A percentile compares a stretch with the other conserved stretches of the same genome.
These are phyloP conservation scores for Acanthamoeba lenticulata DNA, from an alignment of 208 protist species.

Conservation along the genomic window DNA sequence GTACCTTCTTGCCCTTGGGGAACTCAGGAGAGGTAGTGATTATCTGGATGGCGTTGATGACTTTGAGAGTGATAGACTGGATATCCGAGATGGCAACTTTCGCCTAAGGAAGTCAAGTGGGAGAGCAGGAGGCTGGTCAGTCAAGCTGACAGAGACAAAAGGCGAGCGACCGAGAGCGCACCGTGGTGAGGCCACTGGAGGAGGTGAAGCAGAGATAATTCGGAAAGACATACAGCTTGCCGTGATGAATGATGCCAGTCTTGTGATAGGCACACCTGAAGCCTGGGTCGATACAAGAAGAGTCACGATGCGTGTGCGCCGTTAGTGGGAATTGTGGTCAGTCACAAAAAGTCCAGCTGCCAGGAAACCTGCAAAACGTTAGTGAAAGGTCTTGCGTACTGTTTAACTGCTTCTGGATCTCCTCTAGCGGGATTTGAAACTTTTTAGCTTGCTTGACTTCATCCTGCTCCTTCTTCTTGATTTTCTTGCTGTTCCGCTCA, in stretches of 20 bases:
- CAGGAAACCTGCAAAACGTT: neutral
- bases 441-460: constrained; percentile 33
- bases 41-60: constrained; percentile 63
- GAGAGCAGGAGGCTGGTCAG: neutral
- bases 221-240: constrained; percentile 59
- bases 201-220: constrained; percentile 53
- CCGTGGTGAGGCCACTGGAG: constrained; percentile 46
- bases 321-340: no score
- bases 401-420: constrained; percentile 29
- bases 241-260: constrained; percentile 60
- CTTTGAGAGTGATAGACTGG: constrained; percentile 4
- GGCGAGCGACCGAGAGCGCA: neutral
- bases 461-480: constrained; percentile 56
- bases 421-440: constrained; percentile 24
- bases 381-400: neutral
- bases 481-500: constrained; percentile 51
- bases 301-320: no score
- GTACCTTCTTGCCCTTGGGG: constrained; percentile 46
- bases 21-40: neutral
- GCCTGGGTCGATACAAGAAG: no score
- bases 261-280: constrained; percentile 63
- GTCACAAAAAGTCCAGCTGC: neutral
- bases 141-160: neutral
- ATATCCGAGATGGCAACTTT: constrained; percentile 23
- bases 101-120: neutral